Base-by-base conservation (phyloP, 2,329 filamentous ascomycete genomes). In the Endocalyx cinctus region DNA sequence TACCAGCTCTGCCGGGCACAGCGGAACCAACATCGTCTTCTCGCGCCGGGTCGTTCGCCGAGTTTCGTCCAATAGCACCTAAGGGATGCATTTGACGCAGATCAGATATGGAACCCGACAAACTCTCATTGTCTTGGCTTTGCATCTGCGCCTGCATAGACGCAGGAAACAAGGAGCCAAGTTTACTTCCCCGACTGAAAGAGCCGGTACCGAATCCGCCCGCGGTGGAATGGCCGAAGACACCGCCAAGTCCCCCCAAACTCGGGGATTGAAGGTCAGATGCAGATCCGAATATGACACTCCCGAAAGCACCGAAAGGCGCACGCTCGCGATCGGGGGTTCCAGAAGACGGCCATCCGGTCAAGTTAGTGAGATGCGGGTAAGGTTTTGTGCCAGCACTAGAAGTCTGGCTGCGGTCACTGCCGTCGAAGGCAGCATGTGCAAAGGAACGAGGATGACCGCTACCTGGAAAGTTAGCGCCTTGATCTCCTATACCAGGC, bases 141-240 rank as follows among this genome's bases (percentile, higher is more conserved):
- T 88, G 84, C 83, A 94, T 89, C 58, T 94, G 87, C 22, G 88
- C 85, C 62, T 96, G 89, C 84, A 94, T 89, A 5, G 84, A 82
- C 2, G 80, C 67, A 7, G 90, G 89, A 53, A 98, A 96, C 16
- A 98, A 67, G 2, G 87, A 89, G 3, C 85, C 84, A 25, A 96
- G 70, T 60, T 89, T 94, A 66, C 85, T 92, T 5, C 78, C 74
- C 23, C 87, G 80, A 19, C 85, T 79, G 28, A 85, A 76, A 32
- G 82, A 82, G 31, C 82, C 81, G 6, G 79, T 64, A 35, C 69
- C 64, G 36, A 69, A 71, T 37, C 68, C 69, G 25, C 68, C 65
- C 35, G 70, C 72, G 15, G 70, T 64, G 27, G 70, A 66, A 23
- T 74, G 67, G 5, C 68, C 60, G 55, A 92, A 88, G 27, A 88